A percentile compares a stretch with the other conserved stretches of the same genome.
Evolutionary conservation across 2,329 filamentous ascomycete genomes (phyloP).

Genomic region (Cytospora paraplurivora): DNA sequence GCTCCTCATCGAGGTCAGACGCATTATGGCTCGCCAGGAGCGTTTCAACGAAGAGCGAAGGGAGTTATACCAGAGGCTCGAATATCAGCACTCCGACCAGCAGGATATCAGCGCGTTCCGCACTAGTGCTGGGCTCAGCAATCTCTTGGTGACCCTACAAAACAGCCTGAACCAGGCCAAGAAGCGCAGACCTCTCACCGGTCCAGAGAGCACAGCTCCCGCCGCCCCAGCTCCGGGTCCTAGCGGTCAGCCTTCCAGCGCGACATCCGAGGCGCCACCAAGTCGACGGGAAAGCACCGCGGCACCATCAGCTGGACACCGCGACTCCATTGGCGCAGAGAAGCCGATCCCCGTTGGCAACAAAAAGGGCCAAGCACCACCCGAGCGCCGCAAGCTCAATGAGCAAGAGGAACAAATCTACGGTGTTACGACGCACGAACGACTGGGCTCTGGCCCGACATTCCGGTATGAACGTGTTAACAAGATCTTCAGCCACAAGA

Average conservation of each 20-base stretch:
- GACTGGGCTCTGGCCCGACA: slow-evolving; percentile 80
- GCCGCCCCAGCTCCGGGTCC: slow-evolving; percentile 41
- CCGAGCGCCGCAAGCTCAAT: slow-evolving; percentile 69
- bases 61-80: slow-evolving; percentile 83
- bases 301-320: slow-evolving; percentile 43
- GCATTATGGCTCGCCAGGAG: slow-evolving; percentile 85
- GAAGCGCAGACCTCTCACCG: slow-evolving; percentile 76
- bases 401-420: slow-evolving; percentile 77
- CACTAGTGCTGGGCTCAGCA: slow-evolving; percentile 24
- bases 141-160: slow-evolving; percentile 52
- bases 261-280: slow-evolving; percentile 42
- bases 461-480: slow-evolving; percentile 85
- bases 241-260: slow-evolving; percentile 40
- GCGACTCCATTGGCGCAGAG: slow-evolving; percentile 49
- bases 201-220: slow-evolving; percentile 56
- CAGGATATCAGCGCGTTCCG: slow-evolving; percentile 59
- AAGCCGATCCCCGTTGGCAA: slow-evolving; percentile 44
- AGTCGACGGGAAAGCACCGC: slow-evolving; percentile 57
- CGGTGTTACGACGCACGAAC: slow-evolving; percentile 83
- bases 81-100: slow-evolving; percentile 71
- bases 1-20: slow-evolving; percentile 84
- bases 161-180: slow-evolving; percentile 87
- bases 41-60: slow-evolving; percentile 84
- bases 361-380: slow-evolving; percentile 55
- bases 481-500: slow-evolving; percentile 77